Percentiles rank a stretch among this genome's conserved stretches.
Evolutionary conservation across 768 basidiomycete species (phyloP).

Genomic region (Leccinellum luteum): DNA sequence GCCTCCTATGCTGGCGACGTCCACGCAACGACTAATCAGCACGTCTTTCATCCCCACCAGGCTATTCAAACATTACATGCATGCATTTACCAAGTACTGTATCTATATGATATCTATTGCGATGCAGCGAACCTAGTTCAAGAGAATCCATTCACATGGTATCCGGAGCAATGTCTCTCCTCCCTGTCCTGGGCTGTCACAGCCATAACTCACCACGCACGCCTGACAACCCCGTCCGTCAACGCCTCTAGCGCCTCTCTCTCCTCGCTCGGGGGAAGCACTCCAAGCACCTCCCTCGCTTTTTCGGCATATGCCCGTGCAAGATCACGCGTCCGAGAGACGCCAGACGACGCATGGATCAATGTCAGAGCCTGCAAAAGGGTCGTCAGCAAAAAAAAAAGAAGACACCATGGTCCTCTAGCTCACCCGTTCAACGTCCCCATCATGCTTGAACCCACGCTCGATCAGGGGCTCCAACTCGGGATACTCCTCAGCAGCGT

Average conservation of each 20-base stretch:
- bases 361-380: constrained; percentile 59
- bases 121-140: neutral
- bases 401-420: neutral
- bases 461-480: constrained; percentile 74
- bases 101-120: neutral
- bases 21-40: neutral
- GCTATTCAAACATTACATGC: neutral
- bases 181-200: neutral
- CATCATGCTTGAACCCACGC: constrained; percentile 71
- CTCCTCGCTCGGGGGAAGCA: constrained; percentile 80
- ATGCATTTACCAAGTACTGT: neutral
- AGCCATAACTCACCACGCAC: constrained; percentile 44
- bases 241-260: constrained; percentile 72
- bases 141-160: neutral
- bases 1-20: too few species aligned
- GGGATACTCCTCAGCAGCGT: constrained; percentile 82
- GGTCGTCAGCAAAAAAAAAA: neutral
- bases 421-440: constrained; percentile 78
- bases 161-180: neutral
- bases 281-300: constrained; percentile 64
- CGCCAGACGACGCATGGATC: constrained; percentile 59
- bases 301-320: constrained; percentile 73
- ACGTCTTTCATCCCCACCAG: neutral
- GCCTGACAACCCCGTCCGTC: constrained; percentile 63
- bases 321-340: constrained; percentile 75